A percentile compares a stretch with the other conserved stretches of the same genome.
phyloP scores from a whole-genome alignment of 805 yeast genomes.

The Myxozyma kluyveri region DNA sequence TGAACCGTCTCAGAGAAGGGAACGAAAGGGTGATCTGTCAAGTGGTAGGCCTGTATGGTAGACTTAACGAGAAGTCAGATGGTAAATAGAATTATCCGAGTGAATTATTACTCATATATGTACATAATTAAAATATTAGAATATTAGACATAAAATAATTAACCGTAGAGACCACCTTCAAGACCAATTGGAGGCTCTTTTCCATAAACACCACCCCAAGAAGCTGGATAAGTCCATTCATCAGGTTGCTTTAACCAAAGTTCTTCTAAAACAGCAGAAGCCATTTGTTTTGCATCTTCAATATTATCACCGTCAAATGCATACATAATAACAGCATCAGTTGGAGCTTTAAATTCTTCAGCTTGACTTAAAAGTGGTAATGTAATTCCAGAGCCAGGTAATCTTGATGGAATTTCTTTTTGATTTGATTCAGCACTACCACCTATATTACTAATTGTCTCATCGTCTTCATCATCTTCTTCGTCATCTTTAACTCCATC shows the following conservation, averaged over 20 bases:
- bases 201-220: constrained; percentile 89
- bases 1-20: no score
- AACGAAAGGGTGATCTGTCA: no score
- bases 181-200: constrained; percentile 62
- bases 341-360: constrained; percentile 6
- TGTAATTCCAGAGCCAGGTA: constrained; percentile 40
- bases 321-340: constrained; percentile 51
- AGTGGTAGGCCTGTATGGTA: no score
- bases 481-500: neutral
- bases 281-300: constrained; percentile 59
- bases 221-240: constrained; percentile 56
- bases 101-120: neutral
- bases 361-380: constrained; percentile 32
- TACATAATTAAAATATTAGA: neutral
- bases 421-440: neutral
- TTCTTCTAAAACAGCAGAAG: constrained; percentile 40
- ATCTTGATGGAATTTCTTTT: constrained; percentile 14
- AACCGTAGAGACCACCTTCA: constrained; percentile 76
- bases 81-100: neutral
- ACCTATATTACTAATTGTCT: neutral
- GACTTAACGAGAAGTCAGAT: no score
- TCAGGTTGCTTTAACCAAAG: constrained; percentile 29
- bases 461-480: neutral
- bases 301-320: constrained; percentile 92
- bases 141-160: constrained; percentile 3